These are phyloP conservation scores for Clarireedia monteithiana DNA, from an alignment of 2,329 filamentous ascomycete genomes.

Conservation along the genomic window DNA sequence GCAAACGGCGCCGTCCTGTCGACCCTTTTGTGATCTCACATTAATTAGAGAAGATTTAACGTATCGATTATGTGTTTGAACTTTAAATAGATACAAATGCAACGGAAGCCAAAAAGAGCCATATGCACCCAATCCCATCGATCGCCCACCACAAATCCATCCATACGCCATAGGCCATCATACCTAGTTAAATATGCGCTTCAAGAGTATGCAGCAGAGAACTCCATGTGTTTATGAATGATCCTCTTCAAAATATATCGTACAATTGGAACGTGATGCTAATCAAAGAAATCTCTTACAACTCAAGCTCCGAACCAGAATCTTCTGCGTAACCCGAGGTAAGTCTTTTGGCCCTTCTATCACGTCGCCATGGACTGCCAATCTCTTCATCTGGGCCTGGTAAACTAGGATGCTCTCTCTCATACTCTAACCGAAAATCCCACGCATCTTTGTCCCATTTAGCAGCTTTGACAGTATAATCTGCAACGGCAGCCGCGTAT, in stretches of 20 bases:
- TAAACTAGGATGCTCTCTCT: slow-evolving; percentile 43
- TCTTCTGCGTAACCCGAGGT: slow-evolving; percentile 29
- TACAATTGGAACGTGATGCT: slow-evolving; percentile 11
- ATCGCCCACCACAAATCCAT: neutral
- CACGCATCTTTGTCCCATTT: slow-evolving; percentile 66
- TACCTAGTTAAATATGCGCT: slow-evolving; percentile 3
- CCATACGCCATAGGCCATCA: slow-evolving; percentile 7
- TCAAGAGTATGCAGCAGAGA: slow-evolving; percentile 3
- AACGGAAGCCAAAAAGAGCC: slow-evolving; percentile 1
- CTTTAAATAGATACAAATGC: neutral
- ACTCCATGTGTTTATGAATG: slow-evolving; percentile 3
- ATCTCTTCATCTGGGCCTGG: slow-evolving; percentile 28
- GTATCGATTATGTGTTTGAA: neutral
- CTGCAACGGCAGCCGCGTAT: slow-evolving; percentile 49
- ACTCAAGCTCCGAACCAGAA: slow-evolving; percentile 24
- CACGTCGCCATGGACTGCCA: slow-evolving; percentile 25
- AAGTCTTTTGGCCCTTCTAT: slow-evolving; percentile 28
- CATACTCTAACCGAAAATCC: slow-evolving; percentile 44
- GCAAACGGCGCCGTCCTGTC: too few species aligned
- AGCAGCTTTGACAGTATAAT: slow-evolving; percentile 53
- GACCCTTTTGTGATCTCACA: neutral
- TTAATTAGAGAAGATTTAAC: neutral
- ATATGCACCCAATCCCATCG: slow-evolving; percentile 3
- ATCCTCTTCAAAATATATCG: slow-evolving; percentile 3
- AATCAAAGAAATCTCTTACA: slow-evolving; percentile 8